Evolutionary conservation across 108 stramenopile genomes (phyloP).

Genomic region (Skeletonema costatum): DNA sequence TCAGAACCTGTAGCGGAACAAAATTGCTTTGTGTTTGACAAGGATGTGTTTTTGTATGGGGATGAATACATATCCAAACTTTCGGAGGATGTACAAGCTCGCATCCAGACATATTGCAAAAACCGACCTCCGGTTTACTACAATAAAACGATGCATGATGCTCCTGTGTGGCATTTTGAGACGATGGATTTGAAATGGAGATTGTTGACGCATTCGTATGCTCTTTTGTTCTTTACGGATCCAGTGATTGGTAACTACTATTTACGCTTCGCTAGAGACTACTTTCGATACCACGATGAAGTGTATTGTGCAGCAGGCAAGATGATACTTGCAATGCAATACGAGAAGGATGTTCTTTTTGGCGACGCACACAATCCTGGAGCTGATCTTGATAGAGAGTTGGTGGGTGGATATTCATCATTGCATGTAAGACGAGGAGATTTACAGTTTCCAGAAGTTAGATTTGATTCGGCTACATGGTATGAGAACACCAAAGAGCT

Average conservation of each 20-base stretch:
- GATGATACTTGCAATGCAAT: conserved; percentile 79
- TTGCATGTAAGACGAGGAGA: conserved; percentile 61
- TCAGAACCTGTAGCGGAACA: conserved; percentile 12
- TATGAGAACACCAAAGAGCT: conserved; percentile 51
- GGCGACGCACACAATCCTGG: conserved; percentile 10
- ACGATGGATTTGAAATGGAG: conserved; percentile 41
- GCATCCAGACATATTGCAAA: conserved; percentile 59
- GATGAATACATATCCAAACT: conserved; percentile 31
- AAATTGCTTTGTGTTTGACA: conserved; percentile 70
- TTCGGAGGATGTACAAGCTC: conserved; percentile 28
- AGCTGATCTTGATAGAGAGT: conserved; percentile 31
- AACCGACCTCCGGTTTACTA: conserved; percentile 53
- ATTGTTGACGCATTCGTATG: conserved; percentile 78
- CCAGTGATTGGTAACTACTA: conserved; percentile 45
- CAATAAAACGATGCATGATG: conserved; percentile 43
- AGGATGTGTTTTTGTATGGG: conserved; percentile 44
- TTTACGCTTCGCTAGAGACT: conserved; percentile 83
- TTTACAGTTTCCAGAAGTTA: conserved; percentile 48
- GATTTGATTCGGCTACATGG: conserved; percentile 38
- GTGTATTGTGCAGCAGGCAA: conserved; percentile 91
- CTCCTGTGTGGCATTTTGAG: conserved; percentile 57
- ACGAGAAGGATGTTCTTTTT: conserved; percentile 46
- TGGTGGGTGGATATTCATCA: conserved; percentile 54
- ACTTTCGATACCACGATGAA: conserved; percentile 79
- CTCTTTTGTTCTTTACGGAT: conserved; percentile 48